phyloP scores from a whole-genome alignment of 2,329 filamentous ascomycete genomes.

The Lecanoromycetidae sp. region DNA sequence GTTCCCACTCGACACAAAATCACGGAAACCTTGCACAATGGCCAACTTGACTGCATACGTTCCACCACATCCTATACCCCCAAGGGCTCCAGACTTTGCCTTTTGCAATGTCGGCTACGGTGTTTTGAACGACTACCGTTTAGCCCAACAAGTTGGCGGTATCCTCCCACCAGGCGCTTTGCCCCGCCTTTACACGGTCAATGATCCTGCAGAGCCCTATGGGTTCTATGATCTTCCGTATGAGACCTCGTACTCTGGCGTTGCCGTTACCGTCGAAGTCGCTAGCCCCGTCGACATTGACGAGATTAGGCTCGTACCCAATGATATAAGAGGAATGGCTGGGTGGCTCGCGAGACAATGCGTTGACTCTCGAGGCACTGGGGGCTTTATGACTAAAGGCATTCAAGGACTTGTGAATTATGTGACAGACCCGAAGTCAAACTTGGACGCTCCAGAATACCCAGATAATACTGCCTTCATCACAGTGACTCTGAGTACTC shows the following conservation, averaged over 20 bases:
- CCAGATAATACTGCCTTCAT: slow-evolving; percentile 5
- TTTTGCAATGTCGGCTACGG: slow-evolving; percentile 5
- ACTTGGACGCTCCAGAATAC: neutral
- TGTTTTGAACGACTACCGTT: neutral
- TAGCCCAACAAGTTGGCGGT: neutral
- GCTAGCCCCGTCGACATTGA: neutral
- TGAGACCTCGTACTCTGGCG: neutral
- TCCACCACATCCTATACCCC: slow-evolving; percentile 1
- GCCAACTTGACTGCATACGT: neutral
- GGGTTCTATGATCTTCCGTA: slow-evolving; percentile 3
- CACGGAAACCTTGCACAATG: too few relatives aligned
- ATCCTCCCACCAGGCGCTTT: neutral
- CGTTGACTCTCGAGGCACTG: neutral
- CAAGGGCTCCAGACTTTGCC: slow-evolving; percentile 4
- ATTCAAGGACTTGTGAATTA: slow-evolving; percentile 7
- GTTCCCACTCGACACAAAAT: too few relatives aligned
- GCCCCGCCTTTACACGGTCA: slow-evolving; percentile 4
- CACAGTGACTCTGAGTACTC: neutral
- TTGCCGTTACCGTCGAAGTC: slow-evolving; percentile 1
- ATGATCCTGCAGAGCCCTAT: neutral
- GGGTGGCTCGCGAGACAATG: slow-evolving; percentile 2
- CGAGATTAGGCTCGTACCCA: neutral
- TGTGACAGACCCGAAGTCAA: slow-evolving; percentile 3
- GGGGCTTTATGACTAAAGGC: slow-evolving; percentile 5
- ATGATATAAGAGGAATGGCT: slow-evolving; percentile 9